These are phyloP conservation scores for Podospora australis DNA, from an alignment of 495 filamentous ascomycete genomes.

Conservation along the genomic window DNA sequence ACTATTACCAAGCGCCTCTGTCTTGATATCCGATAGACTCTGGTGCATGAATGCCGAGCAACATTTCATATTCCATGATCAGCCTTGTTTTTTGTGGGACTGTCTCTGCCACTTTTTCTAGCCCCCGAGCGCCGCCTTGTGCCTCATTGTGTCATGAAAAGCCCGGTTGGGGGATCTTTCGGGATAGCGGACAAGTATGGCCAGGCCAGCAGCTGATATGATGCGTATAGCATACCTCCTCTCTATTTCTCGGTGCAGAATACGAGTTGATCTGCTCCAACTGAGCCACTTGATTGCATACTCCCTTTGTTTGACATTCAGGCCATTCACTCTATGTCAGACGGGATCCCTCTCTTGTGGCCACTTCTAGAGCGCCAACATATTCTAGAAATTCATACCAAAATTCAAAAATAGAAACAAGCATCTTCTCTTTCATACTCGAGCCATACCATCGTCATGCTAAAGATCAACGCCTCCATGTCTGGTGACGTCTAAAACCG, in stretches of 20 bases:
- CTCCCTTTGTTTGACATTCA: neutral
- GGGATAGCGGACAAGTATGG: too few species aligned
- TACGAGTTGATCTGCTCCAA: neutral
- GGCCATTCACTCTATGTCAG: neutral
- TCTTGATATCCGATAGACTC: slow-evolving; percentile 48
- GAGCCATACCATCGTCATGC: too few species aligned
- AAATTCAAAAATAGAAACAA: neutral
- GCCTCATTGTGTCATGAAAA: too few species aligned
- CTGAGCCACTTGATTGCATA: neutral
- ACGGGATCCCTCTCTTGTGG: neutral
- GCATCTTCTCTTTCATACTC: neutral
- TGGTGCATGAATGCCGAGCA: slow-evolving; percentile 85
- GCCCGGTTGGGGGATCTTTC: too few species aligned
- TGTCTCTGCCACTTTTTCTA: too few species aligned
- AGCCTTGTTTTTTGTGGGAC: neutral
- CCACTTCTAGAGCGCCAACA: too few species aligned
- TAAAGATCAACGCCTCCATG: neutral
- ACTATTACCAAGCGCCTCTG: slow-evolving; percentile 89
- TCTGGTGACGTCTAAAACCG: neutral
- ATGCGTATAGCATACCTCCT: too few species aligned
- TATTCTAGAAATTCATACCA: neutral
- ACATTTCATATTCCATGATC: slow-evolving; percentile 44
- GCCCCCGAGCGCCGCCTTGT: too few species aligned
- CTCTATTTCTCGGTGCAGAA: neutral
- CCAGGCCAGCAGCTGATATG: too few species aligned